Evolutionary conservation across 148 eudicot genomes (phyloP).

Genomic region (Rhododendron vialii): DNA sequence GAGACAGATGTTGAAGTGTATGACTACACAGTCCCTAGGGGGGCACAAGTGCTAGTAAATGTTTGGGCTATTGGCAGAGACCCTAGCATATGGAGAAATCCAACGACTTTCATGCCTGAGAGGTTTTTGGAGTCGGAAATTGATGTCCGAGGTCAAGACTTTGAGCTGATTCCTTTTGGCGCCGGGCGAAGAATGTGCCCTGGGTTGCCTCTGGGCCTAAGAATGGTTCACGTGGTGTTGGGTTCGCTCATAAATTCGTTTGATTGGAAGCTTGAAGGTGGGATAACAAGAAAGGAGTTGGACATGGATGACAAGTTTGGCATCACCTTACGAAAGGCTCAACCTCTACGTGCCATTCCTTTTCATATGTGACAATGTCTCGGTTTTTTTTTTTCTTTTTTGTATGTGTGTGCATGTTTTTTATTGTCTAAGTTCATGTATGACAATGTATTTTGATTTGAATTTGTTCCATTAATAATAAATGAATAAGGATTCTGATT

Average conservation of each 20-base stretch:
- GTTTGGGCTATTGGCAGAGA: slow-evolving; percentile 9
- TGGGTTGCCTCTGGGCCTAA: not conserved
- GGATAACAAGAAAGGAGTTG: slow-evolving; percentile 4
- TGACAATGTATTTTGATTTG: not conserved
- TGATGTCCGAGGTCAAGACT: slow-evolving; percentile 7
- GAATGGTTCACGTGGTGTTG: slow-evolving; percentile 11
- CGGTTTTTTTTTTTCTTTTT: not conserved
- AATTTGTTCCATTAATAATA: no score
- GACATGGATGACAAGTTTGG: not conserved
- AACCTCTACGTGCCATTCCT: not conserved
- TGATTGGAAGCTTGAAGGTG: slow-evolving; percentile 16
- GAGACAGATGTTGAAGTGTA: not conserved
- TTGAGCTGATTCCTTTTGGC: slow-evolving; percentile 14
- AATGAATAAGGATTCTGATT: no score
- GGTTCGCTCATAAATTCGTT: slow-evolving; percentile 14
- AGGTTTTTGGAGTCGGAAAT: slow-evolving; percentile 4
- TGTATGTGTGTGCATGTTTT: not conserved
- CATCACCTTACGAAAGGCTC: not conserved
- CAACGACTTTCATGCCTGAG: slow-evolving; percentile 1
- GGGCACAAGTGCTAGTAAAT: slow-evolving; percentile 9
- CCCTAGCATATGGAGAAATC: not conserved
- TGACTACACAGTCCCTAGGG: not conserved
- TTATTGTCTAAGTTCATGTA: not conserved
- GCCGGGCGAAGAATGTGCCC: slow-evolving; percentile 14
- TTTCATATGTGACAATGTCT: not conserved